Conservation (phyloP, 2,329 filamentous ascomycete species). For the Cladosporium austrohemisphaericum region DNA sequence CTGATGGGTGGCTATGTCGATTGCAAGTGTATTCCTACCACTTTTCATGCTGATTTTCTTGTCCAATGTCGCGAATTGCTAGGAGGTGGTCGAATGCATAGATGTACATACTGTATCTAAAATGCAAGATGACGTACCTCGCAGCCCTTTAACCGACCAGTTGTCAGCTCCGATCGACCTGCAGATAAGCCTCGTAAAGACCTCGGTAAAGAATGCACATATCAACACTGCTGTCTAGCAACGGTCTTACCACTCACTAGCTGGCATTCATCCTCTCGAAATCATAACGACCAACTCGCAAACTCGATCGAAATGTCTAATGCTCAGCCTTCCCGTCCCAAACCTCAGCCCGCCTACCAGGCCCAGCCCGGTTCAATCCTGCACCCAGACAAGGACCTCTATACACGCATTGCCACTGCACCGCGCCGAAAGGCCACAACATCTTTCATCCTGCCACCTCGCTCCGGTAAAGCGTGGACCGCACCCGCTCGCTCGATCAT, state of each 20-base stretch:
- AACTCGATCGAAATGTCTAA: too few species aligned
- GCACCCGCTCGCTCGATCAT: conserved; percentile 66
- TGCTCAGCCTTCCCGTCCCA: background rate
- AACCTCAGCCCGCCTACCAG: conserved; percentile 32
- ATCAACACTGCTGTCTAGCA: too few species aligned
- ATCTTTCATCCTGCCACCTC: conserved; percentile 59
- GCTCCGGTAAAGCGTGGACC: conserved; percentile 69
- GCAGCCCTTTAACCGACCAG: too few species aligned
- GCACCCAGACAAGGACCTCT: conserved; percentile 28
- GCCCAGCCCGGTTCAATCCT: conserved; percentile 30
- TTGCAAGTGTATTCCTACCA: too few species aligned
- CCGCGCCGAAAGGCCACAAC: conserved; percentile 21
- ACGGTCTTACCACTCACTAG: background rate
- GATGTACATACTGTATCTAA: too few species aligned
- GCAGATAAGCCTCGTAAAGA: background rate
- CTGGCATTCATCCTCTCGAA: background rate
- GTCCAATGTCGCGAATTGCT: too few species aligned
- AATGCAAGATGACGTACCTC: too few species aligned
- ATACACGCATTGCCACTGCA: conserved; percentile 25
- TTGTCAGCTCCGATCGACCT: too few species aligned
- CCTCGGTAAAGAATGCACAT: conserved; percentile 12
- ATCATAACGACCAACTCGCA: background rate
- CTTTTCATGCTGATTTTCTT: too few species aligned
- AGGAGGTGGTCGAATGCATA: too few species aligned
- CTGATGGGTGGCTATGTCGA: too few species aligned